Evolutionary conservation across 202 grass and related monocot species (phyloP), one percentile per base, ranked within the genome.

Genomic region (Panicum hallii): DNA sequence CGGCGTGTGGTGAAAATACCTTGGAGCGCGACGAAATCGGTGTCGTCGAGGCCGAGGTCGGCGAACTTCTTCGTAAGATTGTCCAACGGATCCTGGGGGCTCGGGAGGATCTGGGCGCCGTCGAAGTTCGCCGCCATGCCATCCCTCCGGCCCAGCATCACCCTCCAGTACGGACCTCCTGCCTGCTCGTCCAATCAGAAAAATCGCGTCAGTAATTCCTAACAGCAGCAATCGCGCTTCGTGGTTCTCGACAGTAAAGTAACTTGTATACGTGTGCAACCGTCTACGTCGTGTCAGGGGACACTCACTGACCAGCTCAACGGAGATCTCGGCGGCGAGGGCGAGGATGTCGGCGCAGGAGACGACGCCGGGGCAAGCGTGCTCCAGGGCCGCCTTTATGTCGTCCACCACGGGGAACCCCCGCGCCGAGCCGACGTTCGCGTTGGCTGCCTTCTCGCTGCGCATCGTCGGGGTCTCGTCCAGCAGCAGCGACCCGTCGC

Each of bases 301-400:
- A 34, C 26, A 11, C 11, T 54, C 71, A 81, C 88, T 66, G 40
- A 92, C 87, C 73, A 90, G 63, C 38, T 88, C 67, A 8, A 92
- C 87, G 40, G 92, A 84, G 82, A 86, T 30, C 77, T 84, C 81
- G 14, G 92, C 89, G 11, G 93, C 91, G 32, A 93, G 58, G 40
- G 93, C 82, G 41, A 96, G 80, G 74, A 96, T 82, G 82, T 96
- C 93, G 55, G 93, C 86, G 85, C 93, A 96, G 12, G 93, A 96
- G 52, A 96, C 88, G 38, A 96, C 86, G 52, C 89, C 89, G 2
- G 89, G 91, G 81, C 91, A 89, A 1, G 77, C 77, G 2, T 7
- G 46, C 82, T 91, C 89, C 64, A 94, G 46, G 6, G 83, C 84
- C 2, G 84, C 64, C 89, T 94, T 91, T 71, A 87, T 83, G 87